Percentiles rank a stretch among this genome's conserved stretches.
Conservation (phyloP, 805 yeast genomes). For the Suhomyces faveliae region DNA sequence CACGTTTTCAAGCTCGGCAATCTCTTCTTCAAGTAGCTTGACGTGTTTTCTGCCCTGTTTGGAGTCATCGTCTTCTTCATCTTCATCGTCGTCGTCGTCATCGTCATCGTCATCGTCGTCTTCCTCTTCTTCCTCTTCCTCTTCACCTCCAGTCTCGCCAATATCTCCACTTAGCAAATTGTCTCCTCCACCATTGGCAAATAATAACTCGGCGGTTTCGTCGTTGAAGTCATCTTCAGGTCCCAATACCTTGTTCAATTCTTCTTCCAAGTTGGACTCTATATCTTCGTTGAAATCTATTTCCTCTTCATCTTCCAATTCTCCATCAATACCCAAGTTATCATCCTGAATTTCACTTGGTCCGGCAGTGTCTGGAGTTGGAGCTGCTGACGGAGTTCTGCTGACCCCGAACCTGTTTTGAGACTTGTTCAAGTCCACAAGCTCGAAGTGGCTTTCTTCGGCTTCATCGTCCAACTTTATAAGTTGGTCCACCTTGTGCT, state of each 20-base stretch:
- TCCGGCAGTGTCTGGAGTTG: conserved; percentile 17
- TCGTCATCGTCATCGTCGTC: conserved; percentile 58
- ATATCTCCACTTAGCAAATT: conserved; percentile 31
- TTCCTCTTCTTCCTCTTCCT: conserved; percentile 54
- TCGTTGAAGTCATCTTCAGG: conserved; percentile 38
- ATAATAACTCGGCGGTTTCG: conserved; percentile 15
- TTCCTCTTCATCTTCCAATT: conserved; percentile 23
- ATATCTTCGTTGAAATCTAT: conserved; percentile 26
- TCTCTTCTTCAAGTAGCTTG: conserved; percentile 80
- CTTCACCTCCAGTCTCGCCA: conserved; percentile 48
- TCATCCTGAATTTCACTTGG: too few relatives aligned
- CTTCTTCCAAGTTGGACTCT: conserved; percentile 49
- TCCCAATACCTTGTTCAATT: conserved; percentile 52
- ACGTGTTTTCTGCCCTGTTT: conserved; percentile 52
- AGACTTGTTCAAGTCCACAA: conserved; percentile 55
- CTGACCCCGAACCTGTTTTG: conserved; percentile 24
- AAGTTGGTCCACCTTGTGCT: conserved; percentile 73
- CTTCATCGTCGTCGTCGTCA: conserved; percentile 49
- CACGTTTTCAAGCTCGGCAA: conserved; percentile 73
- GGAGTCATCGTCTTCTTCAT: conserved; percentile 50
- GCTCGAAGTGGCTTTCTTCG: conserved; percentile 73
- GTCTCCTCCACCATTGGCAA: conserved; percentile 18
- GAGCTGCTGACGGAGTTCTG: conserved; percentile 25
- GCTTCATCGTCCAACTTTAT: conserved; percentile 79
- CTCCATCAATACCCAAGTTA: not conserved